A percentile compares a stretch with the other conserved stretches of the same genome.
These are phyloP conservation scores for Phylloboletellus chloephorus DNA, from an alignment of 1,284 basidiomycete genomes.

Conservation along the genomic window DNA sequence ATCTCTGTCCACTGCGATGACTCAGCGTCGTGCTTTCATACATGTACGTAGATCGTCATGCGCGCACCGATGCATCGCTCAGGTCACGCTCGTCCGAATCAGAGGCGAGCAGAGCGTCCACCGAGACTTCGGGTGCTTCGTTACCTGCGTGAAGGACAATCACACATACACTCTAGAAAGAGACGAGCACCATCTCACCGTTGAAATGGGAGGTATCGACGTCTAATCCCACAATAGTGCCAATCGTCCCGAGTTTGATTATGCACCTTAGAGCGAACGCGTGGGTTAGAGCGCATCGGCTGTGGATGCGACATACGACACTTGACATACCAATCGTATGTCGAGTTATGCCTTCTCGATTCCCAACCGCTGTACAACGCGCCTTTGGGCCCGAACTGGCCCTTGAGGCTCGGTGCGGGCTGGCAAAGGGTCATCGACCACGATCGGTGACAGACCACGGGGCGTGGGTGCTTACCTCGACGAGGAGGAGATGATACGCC, in stretches of 20 bases:
- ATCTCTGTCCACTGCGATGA: slow-evolving; percentile 71
- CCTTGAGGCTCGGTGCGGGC: slow-evolving; percentile 81
- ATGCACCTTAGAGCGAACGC: slow-evolving; percentile 61
- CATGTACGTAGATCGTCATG: not conserved
- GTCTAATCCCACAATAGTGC: slow-evolving; percentile 82
- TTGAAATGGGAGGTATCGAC: slow-evolving; percentile 95
- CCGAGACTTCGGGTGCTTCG: slow-evolving; percentile 80
- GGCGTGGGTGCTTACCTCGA: slow-evolving; percentile 51
- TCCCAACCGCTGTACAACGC: slow-evolving; percentile 97
- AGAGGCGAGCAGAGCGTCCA: slow-evolving; percentile 57
- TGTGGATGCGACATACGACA: not conserved
- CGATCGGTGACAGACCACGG: not conserved
- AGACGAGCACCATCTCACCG: slow-evolving; percentile 42
- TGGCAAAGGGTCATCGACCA: slow-evolving; percentile 27
- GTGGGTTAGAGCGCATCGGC: no score
- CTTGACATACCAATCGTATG: slow-evolving; percentile 76
- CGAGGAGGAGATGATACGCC: slow-evolving; percentile 78
- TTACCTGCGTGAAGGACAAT: slow-evolving; percentile 52
- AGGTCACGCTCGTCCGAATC: slow-evolving; percentile 41
- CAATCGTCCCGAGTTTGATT: slow-evolving; percentile 80
- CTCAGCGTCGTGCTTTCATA: not conserved
- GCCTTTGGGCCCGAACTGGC: slow-evolving; percentile 94
- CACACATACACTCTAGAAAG: not conserved
- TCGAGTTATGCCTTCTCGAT: slow-evolving; percentile 81
- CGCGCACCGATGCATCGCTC: slow-evolving; percentile 51